Conservation (phyloP, 768 basidiomycete species). For the Serendipita vermifera region DNA sequence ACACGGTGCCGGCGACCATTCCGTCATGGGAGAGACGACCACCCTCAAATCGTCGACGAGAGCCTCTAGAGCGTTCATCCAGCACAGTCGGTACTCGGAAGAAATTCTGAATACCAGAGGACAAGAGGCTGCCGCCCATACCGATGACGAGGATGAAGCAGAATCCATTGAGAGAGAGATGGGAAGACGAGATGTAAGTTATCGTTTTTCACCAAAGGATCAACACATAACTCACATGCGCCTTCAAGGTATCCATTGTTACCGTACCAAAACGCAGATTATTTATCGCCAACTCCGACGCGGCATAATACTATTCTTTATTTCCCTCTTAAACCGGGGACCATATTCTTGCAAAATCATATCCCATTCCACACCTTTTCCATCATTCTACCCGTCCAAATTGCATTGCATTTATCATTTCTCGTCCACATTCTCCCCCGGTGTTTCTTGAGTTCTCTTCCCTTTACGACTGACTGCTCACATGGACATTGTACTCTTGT, state of each 20-base stretch:
- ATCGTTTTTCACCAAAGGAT: neutral
- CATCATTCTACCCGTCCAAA: no score
- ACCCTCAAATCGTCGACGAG: neutral
- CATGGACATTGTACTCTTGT: no score
- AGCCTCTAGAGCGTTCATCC: neutral
- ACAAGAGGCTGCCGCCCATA: conserved; percentile 25
- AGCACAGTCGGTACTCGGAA: no score
- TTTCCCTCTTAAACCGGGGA: no score
- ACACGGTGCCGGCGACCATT: neutral
- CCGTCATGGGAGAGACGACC: neutral
- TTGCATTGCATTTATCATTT: no score
- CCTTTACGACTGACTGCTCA: no score
- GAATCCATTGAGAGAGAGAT: conserved; percentile 72
- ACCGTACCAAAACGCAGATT: conserved; percentile 59
- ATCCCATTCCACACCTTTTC: no score
- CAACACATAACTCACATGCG: neutral
- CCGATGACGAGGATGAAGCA: conserved; percentile 70
- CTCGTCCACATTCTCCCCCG: no score
- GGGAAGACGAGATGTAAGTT: conserved; percentile 53
- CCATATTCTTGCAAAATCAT: no score
- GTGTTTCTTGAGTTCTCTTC: no score
- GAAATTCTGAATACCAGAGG: neutral
- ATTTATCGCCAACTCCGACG: conserved; percentile 44
- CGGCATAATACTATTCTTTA: no score
- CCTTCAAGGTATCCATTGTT: conserved; percentile 44